Conservation (phyloP, 305 asterid species). For the Solanum aculeatissimum region DNA sequence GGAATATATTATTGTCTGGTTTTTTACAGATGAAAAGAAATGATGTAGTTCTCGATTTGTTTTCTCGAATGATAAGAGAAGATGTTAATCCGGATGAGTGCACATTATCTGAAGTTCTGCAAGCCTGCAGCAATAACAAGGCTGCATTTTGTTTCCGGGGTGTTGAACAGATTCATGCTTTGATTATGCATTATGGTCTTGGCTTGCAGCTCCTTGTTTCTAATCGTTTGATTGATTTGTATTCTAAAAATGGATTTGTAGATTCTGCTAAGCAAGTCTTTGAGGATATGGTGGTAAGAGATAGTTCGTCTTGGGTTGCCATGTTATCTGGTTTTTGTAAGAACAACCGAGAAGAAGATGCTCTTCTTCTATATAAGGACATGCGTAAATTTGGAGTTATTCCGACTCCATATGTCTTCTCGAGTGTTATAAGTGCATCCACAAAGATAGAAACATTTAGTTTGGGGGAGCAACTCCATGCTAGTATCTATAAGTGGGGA, state of each 20-base stretch:
- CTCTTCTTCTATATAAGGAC: slow-evolving; percentile 49
- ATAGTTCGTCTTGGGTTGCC: slow-evolving; percentile 89
- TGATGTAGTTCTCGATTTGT: slow-evolving; percentile 17
- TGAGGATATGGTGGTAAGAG: slow-evolving; percentile 36
- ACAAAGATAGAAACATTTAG: slow-evolving; percentile 44
- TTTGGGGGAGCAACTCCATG: slow-evolving; percentile 81
- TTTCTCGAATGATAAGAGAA: slow-evolving; percentile 25
- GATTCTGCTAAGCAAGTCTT: slow-evolving; percentile 54
- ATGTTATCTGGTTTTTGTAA: slow-evolving; percentile 79
- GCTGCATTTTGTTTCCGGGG: slow-evolving; percentile 18
- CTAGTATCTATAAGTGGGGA: slow-evolving; percentile 68
- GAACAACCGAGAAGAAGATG: slow-evolving; percentile 37
- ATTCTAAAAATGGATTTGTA: slow-evolving; percentile 51
- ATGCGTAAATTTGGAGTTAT: slow-evolving; percentile 62
- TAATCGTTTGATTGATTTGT: slow-evolving; percentile 67
- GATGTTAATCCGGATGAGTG: slow-evolving; percentile 28
- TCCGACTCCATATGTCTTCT: slow-evolving; percentile 83
- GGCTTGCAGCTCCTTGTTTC: slow-evolving; percentile 31
- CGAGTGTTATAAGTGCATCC: slow-evolving; percentile 75
- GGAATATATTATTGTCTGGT: slow-evolving; percentile 19
- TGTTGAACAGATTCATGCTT: slow-evolving; percentile 61
- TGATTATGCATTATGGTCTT: slow-evolving; percentile 46
- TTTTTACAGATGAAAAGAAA: slow-evolving; percentile 14
- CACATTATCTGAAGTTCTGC: slow-evolving; percentile 33
- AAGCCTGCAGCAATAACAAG: slow-evolving; percentile 33